phyloP scores from a whole-genome alignment of 1,284 basidiomycete genomes.

The Omphalotus olearius region DNA sequence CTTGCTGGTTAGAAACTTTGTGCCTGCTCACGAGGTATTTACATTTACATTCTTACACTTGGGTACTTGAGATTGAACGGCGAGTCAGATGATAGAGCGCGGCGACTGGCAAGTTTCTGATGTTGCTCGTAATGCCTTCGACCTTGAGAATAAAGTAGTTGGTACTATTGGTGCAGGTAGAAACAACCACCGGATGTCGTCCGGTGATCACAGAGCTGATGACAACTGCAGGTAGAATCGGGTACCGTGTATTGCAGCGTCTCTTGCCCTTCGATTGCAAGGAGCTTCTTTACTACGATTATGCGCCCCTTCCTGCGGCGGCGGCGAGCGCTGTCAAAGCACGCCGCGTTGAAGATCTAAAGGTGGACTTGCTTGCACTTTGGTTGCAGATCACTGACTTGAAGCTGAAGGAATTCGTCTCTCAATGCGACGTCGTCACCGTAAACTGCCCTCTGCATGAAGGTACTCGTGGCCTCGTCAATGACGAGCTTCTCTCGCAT shows the following conservation, averaged over 20 bases:
- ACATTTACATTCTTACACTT: background rate
- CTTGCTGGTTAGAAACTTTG: constrained; percentile 84
- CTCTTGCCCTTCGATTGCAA: constrained; percentile 87
- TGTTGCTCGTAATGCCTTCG: constrained; percentile 78
- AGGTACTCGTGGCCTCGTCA: constrained; percentile 77
- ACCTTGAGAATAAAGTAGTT: constrained; percentile 89
- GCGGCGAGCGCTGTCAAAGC: constrained; percentile 66
- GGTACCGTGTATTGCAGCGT: constrained; percentile 87
- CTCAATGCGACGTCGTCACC: constrained; percentile 80
- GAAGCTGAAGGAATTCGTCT: constrained; percentile 62
- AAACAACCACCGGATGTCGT: background rate
- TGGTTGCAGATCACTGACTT: no score
- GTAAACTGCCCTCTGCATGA: constrained; percentile 92
- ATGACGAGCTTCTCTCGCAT: constrained; percentile 79
- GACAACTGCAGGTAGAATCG: constrained; percentile 42
- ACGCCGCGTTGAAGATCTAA: constrained; percentile 77
- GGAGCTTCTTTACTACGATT: constrained; percentile 93
- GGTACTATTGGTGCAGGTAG: constrained; percentile 86
- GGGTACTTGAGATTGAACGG: background rate
- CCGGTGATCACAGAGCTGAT: no score
- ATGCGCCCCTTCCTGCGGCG: constrained; percentile 74
- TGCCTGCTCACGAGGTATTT: constrained; percentile 71
- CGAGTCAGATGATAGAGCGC: constrained; percentile 69
- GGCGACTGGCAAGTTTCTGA: constrained; percentile 87
- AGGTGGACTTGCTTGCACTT: constrained; percentile 28